Evolutionary conservation across 2,329 filamentous ascomycete genomes (phyloP).

Genomic region (Fusarium sp.): DNA sequence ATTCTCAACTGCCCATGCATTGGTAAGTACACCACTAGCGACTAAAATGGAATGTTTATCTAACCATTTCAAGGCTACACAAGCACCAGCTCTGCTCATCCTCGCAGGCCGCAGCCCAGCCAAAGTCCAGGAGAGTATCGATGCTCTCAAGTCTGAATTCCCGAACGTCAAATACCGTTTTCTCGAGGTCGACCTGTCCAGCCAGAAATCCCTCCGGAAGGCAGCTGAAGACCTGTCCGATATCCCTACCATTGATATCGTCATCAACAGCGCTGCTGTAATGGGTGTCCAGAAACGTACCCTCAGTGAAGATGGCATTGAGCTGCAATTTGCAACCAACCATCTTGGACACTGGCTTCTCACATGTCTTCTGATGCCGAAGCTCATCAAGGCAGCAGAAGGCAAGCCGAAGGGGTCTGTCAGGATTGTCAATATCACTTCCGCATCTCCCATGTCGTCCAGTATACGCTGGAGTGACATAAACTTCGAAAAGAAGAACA

Average conservation of each 20-base stretch:
- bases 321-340: slow-evolving; percentile 18
- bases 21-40: not conserved
- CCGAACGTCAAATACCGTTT: not conserved
- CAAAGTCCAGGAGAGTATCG: not conserved
- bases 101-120: not conserved
- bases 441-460: not conserved
- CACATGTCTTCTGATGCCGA: slow-evolving; percentile 2
- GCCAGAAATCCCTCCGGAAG: not conserved
- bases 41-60: not conserved
- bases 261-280: slow-evolving; percentile 9
- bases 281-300: not conserved
- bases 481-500: slow-evolving; percentile 16
- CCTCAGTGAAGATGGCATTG: not conserved
- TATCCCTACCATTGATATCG: not conserved
- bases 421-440: slow-evolving; percentile 6
- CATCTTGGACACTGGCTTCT: slow-evolving; percentile 18
- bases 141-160: not conserved
- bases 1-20: slow-evolving; percentile 3
- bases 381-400: slow-evolving; percentile 1
- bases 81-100: not conserved
- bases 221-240: not conserved
- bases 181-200: slow-evolving; percentile 1
- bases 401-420: not conserved
- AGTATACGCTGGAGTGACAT: slow-evolving; percentile 23
- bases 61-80: not conserved